Percentiles rank a stretch among this genome's conserved stretches.
Conservation (phyloP, 2,329 filamentous ascomycete genomes). For the Waltergamsia citrina region DNA sequence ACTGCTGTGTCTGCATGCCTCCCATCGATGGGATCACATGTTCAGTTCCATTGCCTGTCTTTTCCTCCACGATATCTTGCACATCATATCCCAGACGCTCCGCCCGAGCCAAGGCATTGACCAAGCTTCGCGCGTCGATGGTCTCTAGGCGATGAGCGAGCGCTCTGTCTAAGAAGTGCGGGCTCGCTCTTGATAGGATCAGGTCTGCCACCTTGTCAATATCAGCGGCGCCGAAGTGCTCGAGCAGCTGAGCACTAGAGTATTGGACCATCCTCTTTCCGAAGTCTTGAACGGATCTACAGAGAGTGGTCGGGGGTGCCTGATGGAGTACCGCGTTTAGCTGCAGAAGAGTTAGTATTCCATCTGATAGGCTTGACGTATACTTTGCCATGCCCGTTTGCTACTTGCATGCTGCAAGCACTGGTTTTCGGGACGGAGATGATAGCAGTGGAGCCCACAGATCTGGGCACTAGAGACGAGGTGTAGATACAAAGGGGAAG, state of each 20-base stretch:
- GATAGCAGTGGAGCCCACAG: no score
- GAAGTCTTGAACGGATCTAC: conserved; percentile 31
- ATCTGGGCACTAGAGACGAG: no score
- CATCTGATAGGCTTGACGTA: background rate
- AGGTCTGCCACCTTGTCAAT: conserved; percentile 33
- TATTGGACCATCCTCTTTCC: conserved; percentile 30
- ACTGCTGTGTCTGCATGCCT: no score
- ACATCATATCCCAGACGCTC: conserved; percentile 48
- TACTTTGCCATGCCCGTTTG: conserved; percentile 33
- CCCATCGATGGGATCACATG: conserved; percentile 26
- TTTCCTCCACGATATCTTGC: conserved; percentile 37
- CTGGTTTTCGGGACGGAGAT: conserved; percentile 4
- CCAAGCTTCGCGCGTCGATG: conserved; percentile 42
- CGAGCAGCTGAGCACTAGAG: conserved; percentile 30
- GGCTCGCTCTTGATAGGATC: conserved; percentile 36
- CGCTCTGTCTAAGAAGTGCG: conserved; percentile 40
- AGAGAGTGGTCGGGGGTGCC: conserved; percentile 24
- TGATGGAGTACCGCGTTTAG: conserved; percentile 40
- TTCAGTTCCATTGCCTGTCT: conserved; percentile 16
- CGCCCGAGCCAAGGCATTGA: conserved; percentile 46
- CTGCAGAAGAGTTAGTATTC: conserved; percentile 22
- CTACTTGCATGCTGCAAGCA: no score
- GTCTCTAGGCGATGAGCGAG: conserved; percentile 41
- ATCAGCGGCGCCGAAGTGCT: conserved; percentile 26
- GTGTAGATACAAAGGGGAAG: background rate